Evolutionary conservation across 352 stramenopile species (phyloP).

Genomic region (Hyaloperonospora arabidopsidis): DNA sequence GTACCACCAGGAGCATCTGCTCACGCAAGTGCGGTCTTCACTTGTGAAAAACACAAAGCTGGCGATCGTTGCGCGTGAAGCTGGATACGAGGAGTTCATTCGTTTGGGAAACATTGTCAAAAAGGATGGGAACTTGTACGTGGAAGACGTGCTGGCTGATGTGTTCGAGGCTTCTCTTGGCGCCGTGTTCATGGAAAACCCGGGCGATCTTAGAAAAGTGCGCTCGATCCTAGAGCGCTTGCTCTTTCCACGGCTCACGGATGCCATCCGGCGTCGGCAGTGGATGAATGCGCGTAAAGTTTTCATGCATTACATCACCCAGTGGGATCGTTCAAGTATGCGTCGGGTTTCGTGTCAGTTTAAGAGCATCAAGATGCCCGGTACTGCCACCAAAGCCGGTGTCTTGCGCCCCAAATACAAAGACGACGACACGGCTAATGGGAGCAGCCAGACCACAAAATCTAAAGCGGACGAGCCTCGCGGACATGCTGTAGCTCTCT

Average conservation of each 20-base stretch:
- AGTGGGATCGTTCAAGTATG: slow-evolving; percentile 37
- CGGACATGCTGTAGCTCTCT: slow-evolving; percentile 54
- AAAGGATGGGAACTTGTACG: slow-evolving; percentile 53
- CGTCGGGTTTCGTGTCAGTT: slow-evolving; percentile 45
- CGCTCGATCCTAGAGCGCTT: slow-evolving; percentile 51
- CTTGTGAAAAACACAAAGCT: slow-evolving; percentile 82
- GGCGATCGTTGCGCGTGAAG: slow-evolving; percentile 44
- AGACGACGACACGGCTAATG: slow-evolving; percentile 6
- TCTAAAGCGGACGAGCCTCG: slow-evolving; percentile 14
- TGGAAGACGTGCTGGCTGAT: slow-evolving; percentile 71
- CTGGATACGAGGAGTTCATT: slow-evolving; percentile 67
- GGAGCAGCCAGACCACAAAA: slow-evolving; percentile 23
- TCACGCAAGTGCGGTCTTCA: slow-evolving; percentile 71
- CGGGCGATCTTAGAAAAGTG: slow-evolving; percentile 41
- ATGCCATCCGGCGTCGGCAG: slow-evolving; percentile 67
- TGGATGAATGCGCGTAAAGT: slow-evolving; percentile 79
- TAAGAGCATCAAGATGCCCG: slow-evolving; percentile 30
- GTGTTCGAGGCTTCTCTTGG: slow-evolving; percentile 74
- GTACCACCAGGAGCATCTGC: slow-evolving; percentile 72
- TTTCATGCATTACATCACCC: slow-evolving; percentile 49
- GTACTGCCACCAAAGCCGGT: slow-evolving; percentile 2
- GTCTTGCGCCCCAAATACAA: slow-evolving; percentile 27
- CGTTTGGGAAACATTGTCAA: slow-evolving; percentile 58
- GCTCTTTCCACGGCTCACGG: slow-evolving; percentile 62
- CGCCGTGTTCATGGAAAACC: slow-evolving; percentile 72